These are phyloP conservation scores for Plasmodium berghei DNA, from an alignment of 169 alveolate genomes.

Conservation along the genomic window DNA sequence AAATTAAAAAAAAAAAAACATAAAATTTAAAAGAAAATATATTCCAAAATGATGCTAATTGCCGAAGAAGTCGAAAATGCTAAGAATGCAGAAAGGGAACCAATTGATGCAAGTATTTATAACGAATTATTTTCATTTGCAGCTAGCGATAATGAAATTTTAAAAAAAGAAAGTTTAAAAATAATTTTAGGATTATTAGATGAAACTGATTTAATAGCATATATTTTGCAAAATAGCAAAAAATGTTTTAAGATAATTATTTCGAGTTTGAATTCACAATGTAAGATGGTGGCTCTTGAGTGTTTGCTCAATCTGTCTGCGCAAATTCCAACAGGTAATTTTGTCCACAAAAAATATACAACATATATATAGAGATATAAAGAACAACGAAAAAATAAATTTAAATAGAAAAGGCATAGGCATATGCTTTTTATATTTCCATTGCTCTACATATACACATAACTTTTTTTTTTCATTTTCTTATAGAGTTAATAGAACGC, in stretches of 20 bases:
- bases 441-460: no score
- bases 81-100: no score
- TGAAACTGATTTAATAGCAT: constrained; percentile 1
- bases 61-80: no score
- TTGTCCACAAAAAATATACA: not conserved
- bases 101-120: constrained; percentile 1
- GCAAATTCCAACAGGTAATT: constrained; percentile 51
- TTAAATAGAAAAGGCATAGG: no score
- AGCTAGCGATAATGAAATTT: constrained; percentile 20
- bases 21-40: no score
- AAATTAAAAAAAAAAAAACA: no score
- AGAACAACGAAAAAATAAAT: not conserved
- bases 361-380: not conserved
- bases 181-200: constrained; percentile 31
- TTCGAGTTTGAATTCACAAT: constrained; percentile 9
- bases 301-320: constrained; percentile 54
- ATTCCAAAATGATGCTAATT: no score
- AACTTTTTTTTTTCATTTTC: not conserved
- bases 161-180: constrained; percentile 43
- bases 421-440: no score
- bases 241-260: constrained; percentile 25
- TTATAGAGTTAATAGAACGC: constrained; percentile 16
- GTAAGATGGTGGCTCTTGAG: constrained; percentile 30
- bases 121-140: constrained; percentile 42
- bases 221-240: constrained; percentile 13